Evolutionary conservation across 2,329 filamentous ascomycete genomes (phyloP), one percentile per base, ranked within the genome.

Genomic region (Podosphaera fusca): DNA sequence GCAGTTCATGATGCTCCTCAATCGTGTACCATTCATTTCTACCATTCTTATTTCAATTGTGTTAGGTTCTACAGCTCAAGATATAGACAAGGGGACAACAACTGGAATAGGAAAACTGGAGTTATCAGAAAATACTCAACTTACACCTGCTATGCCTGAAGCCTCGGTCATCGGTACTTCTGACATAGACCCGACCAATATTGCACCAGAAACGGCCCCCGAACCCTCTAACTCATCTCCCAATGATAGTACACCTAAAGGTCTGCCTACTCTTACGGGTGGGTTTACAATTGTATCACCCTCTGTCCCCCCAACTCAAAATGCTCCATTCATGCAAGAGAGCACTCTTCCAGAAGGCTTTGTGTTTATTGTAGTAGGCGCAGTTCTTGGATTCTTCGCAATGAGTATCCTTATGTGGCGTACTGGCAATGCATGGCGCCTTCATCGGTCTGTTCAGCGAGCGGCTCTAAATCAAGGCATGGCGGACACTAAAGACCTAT

Each of bases 301-400:
- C 3, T 77, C 80, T 33, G 82, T 96, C 2, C 92, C 92, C 6
- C 85, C 88, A 33, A 95, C 86, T 2, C 75, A 78, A 45, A 79
- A 84, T 65, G 92, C 92, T 4, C 88, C 90, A 14, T 98, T 87
- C 68, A 95, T 96, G 87, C 83, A 89, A 66, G 81, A 83, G 65
- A 94, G 88, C 0, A 82, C 72, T 56, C 75, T 89, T 9, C 92
- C 92, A 2, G 85, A 96, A 65, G 92, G 92, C 57, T 95, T 90
- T 3, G 84, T 98, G 59, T 98, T 98, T 72, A 98, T 98, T 64
- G 84, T 82, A 30, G 92, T 96, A 0, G 92, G 92, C 51, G 85
- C 88, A 33, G 83, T 87, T 34, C 78, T 98, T 5, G 92, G 87
- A 14, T 83, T 88, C 62, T 79, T 95, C 61, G 87, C 81, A 9